Conservation (phyloP, 148 eudicot genomes). For the Fagopyrum tataricum region DNA sequence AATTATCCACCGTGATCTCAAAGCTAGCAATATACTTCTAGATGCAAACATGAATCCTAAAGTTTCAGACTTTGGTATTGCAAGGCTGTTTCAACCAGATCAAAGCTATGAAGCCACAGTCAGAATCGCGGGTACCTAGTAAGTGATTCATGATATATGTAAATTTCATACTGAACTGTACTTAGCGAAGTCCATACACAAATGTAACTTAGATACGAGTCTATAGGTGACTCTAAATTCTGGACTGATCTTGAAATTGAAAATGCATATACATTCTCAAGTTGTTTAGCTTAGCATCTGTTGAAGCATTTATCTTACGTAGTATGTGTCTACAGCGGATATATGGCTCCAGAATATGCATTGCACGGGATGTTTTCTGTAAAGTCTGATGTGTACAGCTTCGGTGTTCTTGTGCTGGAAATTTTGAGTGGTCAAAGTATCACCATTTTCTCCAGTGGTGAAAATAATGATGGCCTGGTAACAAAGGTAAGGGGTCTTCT, state of each 20-base stretch:
- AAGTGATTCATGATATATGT: slow-evolving; percentile 13
- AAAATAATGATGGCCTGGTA: neutral
- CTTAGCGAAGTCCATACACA: neutral
- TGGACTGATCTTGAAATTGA: neutral
- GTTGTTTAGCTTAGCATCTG: neutral
- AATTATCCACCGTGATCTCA: slow-evolving; percentile 31
- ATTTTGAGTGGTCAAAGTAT: slow-evolving; percentile 4
- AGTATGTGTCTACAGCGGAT: slow-evolving; percentile 18
- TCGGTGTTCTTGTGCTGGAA: slow-evolving; percentile 18
- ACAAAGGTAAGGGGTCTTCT: slow-evolving; percentile 6
- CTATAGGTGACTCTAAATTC: neutral
- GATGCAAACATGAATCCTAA: slow-evolving; percentile 28
- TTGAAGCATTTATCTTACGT: slow-evolving; percentile 15
- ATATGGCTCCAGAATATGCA: slow-evolving; percentile 14
- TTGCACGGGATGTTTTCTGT: slow-evolving; percentile 29
- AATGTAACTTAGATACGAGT: neutral
- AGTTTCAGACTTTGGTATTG: slow-evolving; percentile 35
- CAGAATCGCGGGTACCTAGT: slow-evolving; percentile 33
- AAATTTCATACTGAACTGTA: neutral
- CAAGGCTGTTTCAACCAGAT: slow-evolving; percentile 25
- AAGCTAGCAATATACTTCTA: slow-evolving; percentile 30
- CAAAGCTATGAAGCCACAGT: slow-evolving; percentile 23
- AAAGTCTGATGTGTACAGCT: slow-evolving; percentile 37
- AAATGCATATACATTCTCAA: neutral
- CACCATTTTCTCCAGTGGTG: neutral